Evolutionary conservation across 805 yeast species (phyloP), one percentile per base, ranked within the genome.

Genomic region (Metschnikowia sp.): DNA sequence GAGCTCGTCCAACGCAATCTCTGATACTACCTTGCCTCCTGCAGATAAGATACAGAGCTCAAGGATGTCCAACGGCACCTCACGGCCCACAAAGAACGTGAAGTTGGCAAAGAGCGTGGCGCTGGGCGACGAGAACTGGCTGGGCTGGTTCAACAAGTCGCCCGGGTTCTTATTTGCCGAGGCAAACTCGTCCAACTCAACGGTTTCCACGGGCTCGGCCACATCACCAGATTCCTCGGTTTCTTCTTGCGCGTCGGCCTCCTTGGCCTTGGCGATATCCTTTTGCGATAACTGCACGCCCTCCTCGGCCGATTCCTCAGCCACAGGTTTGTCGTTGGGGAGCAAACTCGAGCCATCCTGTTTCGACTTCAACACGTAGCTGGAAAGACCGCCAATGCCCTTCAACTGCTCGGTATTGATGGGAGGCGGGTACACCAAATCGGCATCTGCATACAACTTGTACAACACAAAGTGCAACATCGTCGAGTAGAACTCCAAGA

Each of bases 401-500:
- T 86, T 88, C 64, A 83, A 77, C 67, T 84, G 86, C 54, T 77
- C 73, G 43, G 69, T 65, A 68, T 90, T 88, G 53, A 91, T 81
- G 55, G 79, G 81, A 48, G 99, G 99, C 36, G 99, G 99, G 66
- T 91, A 94, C 31, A 88, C 83, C 61, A 94, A 79, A 52, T 84
- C 91, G 32, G 84, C 76, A 57, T 90, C 98, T 19, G 86, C 81
- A 74, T 89, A 94, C 53, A 94, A 78, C 66, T 87, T 86, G 78
- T 65, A 94, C 46, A 92, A 75, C 19, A 86, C 91, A 64, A 94
- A 94, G 63, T 90, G 96, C 61, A 91, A 70, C 58, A 94, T 72
- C 26, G 98, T 92, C 15, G 96, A 84, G 72, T 94, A 94, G 69
- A 94, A 91, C 71, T 94, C 99, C 63, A 94, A 78, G 70, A 94